Evolutionary conservation across 345 rosid genomes (phyloP).

Genomic region (Alliaria petiolata): DNA sequence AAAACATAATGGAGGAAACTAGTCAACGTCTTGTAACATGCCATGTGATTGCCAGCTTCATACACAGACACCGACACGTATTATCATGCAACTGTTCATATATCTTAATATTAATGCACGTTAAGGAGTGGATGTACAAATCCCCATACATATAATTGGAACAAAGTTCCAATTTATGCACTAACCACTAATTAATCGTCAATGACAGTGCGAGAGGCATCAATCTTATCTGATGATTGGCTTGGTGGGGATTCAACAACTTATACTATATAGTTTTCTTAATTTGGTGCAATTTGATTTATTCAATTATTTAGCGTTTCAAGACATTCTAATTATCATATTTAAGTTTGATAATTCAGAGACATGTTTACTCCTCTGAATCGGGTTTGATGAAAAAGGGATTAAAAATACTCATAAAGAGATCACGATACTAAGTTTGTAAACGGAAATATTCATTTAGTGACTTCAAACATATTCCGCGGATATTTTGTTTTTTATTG

Average conservation of each 20-base stretch:
- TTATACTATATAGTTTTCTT: not conserved
- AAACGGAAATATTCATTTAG: not conserved
- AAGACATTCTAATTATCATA: conserved; percentile 18
- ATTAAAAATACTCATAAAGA: not conserved
- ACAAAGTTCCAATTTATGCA: too few species aligned
- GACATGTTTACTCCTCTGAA: not conserved
- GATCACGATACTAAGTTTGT: not conserved
- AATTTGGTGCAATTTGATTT: not conserved
- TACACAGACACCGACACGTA: conserved; percentile 23
- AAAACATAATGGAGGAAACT: conserved; percentile 19
- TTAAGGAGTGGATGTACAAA: conserved; percentile 8
- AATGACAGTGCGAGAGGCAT: conserved; percentile 21
- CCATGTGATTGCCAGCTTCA: conserved; percentile 70
- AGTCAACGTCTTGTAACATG: conserved; percentile 39
- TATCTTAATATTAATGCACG: conserved; percentile 11
- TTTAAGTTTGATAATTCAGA: not conserved
- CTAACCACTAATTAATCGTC: conserved; percentile 16
- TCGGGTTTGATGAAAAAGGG: not conserved
- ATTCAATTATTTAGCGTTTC: not conserved
- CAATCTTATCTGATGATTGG: conserved; percentile 21
- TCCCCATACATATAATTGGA: conserved; percentile 9
- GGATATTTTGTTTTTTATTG: not conserved
- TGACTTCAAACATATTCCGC: too few species aligned
- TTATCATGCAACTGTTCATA: conserved; percentile 4
- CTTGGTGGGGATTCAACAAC: not conserved